phyloP scores from a whole-genome alignment of 805 yeast species.

The Candida tallmaniae region DNA sequence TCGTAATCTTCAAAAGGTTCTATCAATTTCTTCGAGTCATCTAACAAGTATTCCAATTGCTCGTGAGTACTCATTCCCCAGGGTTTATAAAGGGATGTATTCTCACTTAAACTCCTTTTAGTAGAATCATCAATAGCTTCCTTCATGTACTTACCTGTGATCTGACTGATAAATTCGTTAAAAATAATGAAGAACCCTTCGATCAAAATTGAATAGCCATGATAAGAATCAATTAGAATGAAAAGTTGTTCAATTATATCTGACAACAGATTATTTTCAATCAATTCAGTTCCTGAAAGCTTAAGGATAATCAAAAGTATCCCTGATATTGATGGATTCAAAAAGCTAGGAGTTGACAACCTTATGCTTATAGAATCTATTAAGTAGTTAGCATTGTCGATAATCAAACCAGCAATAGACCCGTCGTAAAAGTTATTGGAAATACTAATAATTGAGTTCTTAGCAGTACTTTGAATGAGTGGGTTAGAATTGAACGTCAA shows the following conservation, averaged over 20 bases:
- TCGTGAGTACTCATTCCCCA: conserved; percentile 54
- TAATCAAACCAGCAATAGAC: conserved; percentile 51
- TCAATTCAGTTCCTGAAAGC: conserved; percentile 63
- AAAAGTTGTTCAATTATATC: conserved; percentile 77
- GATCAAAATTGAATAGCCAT: conserved; percentile 70
- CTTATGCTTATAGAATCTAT: conserved; percentile 72
- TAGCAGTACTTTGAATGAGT: conserved; percentile 53
- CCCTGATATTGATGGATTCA: conserved; percentile 70
- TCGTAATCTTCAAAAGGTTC: conserved; percentile 30
- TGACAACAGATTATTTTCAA: conserved; percentile 51
- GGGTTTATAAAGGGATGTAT: conserved; percentile 34
- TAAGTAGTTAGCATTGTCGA: conserved; percentile 73
- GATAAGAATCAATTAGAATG: conserved; percentile 74
- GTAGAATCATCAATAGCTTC: not conserved
- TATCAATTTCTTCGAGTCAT: conserved; percentile 24
- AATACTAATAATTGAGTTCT: conserved; percentile 45
- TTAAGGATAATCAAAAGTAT: conserved; percentile 65
- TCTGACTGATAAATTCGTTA: conserved; percentile 50
- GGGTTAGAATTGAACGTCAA: conserved; percentile 50
- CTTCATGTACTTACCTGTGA: conserved; percentile 9
- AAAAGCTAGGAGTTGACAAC: conserved; percentile 58
- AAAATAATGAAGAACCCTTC: conserved; percentile 73
- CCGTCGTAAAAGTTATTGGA: conserved; percentile 46
- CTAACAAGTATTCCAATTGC: conserved; percentile 43
- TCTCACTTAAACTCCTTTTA: not conserved